phyloP scores from a whole-genome alignment of 345 rosid genomes.

The Erysimum cheiranthoides region DNA sequence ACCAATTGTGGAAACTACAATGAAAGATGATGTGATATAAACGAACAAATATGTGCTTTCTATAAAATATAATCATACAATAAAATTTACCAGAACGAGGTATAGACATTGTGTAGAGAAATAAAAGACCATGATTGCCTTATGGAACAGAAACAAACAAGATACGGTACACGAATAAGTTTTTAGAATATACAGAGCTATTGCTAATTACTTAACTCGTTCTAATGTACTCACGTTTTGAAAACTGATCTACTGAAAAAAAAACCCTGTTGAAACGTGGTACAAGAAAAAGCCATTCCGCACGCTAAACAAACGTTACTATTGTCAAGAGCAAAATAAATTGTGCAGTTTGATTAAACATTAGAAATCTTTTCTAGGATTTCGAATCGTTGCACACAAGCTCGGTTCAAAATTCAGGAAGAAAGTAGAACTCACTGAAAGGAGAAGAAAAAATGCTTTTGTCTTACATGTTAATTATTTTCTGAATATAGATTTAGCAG shows the following conservation, averaged over 20 bases:
- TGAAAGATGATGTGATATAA: conserved; percentile 25
- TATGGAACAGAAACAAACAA: conserved; percentile 5
- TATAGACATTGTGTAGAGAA: conserved; percentile 23
- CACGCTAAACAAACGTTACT: background rate
- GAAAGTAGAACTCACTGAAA: background rate
- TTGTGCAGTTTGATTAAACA: background rate
- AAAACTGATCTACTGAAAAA: background rate
- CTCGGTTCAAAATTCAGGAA: background rate
- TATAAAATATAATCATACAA: background rate
- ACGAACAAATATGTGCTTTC: conserved; percentile 23
- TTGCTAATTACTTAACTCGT: background rate
- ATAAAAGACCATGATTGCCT: conserved; percentile 2
- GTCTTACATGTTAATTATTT: background rate
- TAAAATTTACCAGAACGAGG: background rate
- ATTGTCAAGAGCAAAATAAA: background rate
- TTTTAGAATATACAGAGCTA: background rate
- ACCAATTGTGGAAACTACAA: conserved; percentile 7
- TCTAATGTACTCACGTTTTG: background rate
- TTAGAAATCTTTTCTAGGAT: background rate
- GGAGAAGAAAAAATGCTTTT: background rate
- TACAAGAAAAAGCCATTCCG: background rate
- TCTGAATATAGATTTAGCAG: background rate
- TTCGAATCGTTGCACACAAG: background rate
- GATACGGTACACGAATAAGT: background rate
- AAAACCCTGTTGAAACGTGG: background rate